Conservation (phyloP, 768 basidiomycete genomes). For the Hebeloma cylindrosporum region DNA sequence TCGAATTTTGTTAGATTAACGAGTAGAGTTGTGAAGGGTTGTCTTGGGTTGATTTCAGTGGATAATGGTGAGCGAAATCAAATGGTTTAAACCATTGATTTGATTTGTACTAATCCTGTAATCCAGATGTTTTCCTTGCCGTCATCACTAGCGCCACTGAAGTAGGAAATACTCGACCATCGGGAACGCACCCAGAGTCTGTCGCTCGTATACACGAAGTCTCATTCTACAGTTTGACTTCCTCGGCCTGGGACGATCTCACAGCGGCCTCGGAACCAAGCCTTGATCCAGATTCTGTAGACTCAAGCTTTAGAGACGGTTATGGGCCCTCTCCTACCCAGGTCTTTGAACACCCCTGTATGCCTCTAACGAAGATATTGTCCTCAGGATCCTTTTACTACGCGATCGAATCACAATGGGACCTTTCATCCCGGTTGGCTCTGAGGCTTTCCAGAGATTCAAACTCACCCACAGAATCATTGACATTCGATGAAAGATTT, state of each 20-base stretch:
- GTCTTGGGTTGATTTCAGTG: conserved; percentile 77
- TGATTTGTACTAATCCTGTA: conserved; percentile 3
- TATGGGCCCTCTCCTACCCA: conserved; percentile 46
- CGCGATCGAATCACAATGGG: conserved; percentile 80
- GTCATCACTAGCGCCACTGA: conserved; percentile 76
- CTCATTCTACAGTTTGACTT: conserved; percentile 84
- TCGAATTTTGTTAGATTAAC: conserved; percentile 62
- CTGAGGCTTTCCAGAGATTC: conserved; percentile 60
- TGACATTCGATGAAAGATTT: conserved; percentile 79
- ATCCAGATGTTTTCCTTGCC: conserved; percentile 80
- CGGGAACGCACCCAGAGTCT: conserved; percentile 56
- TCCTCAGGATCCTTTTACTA: conserved; percentile 95
- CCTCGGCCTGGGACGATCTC: conserved; percentile 81
- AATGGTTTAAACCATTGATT: not conserved
- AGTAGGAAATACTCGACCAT: conserved; percentile 68
- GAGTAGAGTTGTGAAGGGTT: conserved; percentile 76
- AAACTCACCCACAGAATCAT: conserved; percentile 44
- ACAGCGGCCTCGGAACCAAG: conserved; percentile 51
- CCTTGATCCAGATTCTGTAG: conserved; percentile 56
- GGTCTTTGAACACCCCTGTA: conserved; percentile 89
- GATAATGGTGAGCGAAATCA: conserved; percentile 54
- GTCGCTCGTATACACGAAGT: conserved; percentile 87
- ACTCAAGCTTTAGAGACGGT: conserved; percentile 47
- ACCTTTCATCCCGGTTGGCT: conserved; percentile 81
- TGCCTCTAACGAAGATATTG: conserved; percentile 86